Evolutionary conservation across 805 yeast genomes (phyloP).

Genomic region (Ogataea parapolymorpha): DNA sequence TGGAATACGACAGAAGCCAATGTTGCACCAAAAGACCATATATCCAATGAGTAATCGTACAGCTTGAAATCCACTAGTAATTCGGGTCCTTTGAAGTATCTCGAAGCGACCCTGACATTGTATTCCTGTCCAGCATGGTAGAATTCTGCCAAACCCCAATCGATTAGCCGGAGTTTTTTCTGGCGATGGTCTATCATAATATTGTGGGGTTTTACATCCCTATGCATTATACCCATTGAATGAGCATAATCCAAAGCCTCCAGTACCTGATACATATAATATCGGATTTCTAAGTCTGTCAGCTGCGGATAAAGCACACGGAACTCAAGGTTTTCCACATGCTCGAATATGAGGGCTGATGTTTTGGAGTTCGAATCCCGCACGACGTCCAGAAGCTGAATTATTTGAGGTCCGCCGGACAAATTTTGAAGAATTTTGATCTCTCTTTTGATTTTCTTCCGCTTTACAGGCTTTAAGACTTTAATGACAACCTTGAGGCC

Average conservation of each 20-base stretch:
- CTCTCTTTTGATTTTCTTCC: constrained; percentile 88
- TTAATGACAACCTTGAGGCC: constrained; percentile 75
- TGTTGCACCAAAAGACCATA: constrained; percentile 95
- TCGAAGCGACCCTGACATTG: constrained; percentile 89
- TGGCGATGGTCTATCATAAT: constrained; percentile 87
- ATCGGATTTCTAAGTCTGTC: constrained; percentile 71
- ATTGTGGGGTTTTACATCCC: constrained; percentile 95
- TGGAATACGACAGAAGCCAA: constrained; percentile 86
- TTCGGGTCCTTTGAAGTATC: constrained; percentile 94
- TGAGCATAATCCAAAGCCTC: constrained; percentile 87
- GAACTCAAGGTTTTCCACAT: constrained; percentile 79
- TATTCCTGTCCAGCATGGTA: constrained; percentile 87
- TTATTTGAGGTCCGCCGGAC: constrained; percentile 79
- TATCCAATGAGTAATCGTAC: constrained; percentile 87
- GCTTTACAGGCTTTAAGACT: constrained; percentile 87
- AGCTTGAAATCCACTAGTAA: constrained; percentile 78
- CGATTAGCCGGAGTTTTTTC: constrained; percentile 72
- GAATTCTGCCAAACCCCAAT: constrained; percentile 96
- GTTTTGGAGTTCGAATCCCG: constrained; percentile 76
- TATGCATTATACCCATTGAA: constrained; percentile 92
- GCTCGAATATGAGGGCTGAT: constrained; percentile 85
- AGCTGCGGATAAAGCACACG: constrained; percentile 77
- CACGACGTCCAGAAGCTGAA: constrained; percentile 75
- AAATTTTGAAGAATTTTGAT: constrained; percentile 82
- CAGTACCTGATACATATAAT: constrained; percentile 75